A percentile compares a stretch with the other conserved stretches of the same genome.
These are phyloP conservation scores for Smallanthus sonchifolius DNA, from an alignment of 129 eudicot genomes.

Conservation along the genomic window DNA sequence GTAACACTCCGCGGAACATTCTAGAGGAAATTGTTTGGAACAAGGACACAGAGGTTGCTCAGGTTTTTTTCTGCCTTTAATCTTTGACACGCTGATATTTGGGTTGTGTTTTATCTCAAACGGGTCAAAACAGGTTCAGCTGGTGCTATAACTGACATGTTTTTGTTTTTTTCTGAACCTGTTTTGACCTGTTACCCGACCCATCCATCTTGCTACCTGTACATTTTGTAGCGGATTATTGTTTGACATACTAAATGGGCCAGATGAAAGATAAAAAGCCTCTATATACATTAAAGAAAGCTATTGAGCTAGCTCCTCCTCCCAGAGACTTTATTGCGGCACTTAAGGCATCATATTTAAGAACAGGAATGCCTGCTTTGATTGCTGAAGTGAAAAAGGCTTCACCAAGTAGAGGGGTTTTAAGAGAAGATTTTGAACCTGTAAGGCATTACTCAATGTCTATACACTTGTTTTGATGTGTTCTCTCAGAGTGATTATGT, in stretches of 20 bases:
- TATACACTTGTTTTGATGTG: neutral
- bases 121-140: neutral
- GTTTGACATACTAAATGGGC: constrained; percentile 8
- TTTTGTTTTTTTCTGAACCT: no score
- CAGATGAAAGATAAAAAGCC: constrained; percentile 71
- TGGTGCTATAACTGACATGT: neutral
- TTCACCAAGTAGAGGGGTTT: constrained; percentile 87
- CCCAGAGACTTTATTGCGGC: constrained; percentile 78
- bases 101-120: neutral
- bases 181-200: neutral
- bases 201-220: neutral
- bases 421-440: constrained; percentile 95
- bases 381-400: constrained; percentile 99
- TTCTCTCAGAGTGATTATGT: neutral
- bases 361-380: constrained; percentile 83
- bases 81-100: neutral
- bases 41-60: constrained; percentile 74
- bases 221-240: neutral
- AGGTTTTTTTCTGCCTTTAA: constrained; percentile 38
- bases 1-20: constrained; percentile 80
- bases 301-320: constrained; percentile 51
- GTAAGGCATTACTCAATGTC: constrained; percentile 37
- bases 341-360: constrained; percentile 51
- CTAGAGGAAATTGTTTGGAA: constrained; percentile 92
- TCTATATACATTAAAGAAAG: constrained; percentile 42